phyloP scores from a whole-genome alignment of 2,329 filamentous ascomycete genomes.

The Calonectria pauciramosa region DNA sequence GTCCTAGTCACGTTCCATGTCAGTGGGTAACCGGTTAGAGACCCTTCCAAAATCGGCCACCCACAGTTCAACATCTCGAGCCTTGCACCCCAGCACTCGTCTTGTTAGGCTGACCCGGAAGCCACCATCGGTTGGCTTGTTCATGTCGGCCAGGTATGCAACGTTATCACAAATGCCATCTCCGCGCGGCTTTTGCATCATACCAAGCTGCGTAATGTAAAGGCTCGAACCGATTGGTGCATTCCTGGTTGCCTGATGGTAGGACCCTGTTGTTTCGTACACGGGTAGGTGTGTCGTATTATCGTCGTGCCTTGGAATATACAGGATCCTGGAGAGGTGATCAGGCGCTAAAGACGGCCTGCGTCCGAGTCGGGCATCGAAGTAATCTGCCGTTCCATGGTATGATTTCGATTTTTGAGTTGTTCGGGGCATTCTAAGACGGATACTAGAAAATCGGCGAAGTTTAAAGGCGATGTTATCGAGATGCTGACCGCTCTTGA shows the following conservation, averaged over 20 bases:
- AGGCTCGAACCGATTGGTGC: neutral
- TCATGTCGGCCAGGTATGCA: neutral
- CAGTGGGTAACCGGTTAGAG: neutral
- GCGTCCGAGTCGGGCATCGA: neutral
- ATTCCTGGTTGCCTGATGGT: neutral
- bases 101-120: neutral
- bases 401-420: neutral
- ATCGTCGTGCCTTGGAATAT: neutral
- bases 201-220: neutral
- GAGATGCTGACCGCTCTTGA: neutral
- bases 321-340: neutral
- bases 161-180: neutral
- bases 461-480: neutral
- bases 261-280: neutral
- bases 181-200: neutral
- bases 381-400: neutral
- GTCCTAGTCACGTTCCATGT: neutral
- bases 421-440: neutral
- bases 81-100: neutral
- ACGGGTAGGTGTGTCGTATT: neutral
- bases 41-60: neutral
- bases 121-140: too few species aligned
- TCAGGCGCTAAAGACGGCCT: neutral
- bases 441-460: neutral
- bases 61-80: neutral